Conservation (phyloP, 2,329 filamentous ascomycete genomes). For the Akanthomyces dipterigenus region DNA sequence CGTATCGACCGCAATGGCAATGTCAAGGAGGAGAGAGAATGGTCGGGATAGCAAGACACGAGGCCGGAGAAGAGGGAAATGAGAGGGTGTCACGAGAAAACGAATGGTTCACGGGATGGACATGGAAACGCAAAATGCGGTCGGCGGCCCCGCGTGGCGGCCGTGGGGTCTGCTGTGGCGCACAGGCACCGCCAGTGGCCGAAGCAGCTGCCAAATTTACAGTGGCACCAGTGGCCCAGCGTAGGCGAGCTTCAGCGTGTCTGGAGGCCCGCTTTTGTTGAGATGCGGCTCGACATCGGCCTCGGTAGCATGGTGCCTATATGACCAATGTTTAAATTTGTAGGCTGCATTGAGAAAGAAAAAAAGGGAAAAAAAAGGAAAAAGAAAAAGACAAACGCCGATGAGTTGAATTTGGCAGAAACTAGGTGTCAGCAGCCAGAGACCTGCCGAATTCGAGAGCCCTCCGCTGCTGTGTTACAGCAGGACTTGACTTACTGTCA, state of each 20-base stretch:
- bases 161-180: conserved; percentile 8
- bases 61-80: conserved; percentile 1
- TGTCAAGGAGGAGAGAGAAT: not conserved
- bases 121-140: not conserved
- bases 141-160: conserved; percentile 9
- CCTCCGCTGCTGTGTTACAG: too few species aligned
- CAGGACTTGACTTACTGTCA: not conserved
- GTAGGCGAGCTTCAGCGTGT: not conserved
- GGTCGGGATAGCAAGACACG: not conserved
- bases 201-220: not conserved
- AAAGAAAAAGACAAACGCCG: too few species aligned
- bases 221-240: too few species aligned
- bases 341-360: not conserved
- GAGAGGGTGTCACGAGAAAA: conserved; percentile 9
- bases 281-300: not conserved
- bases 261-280: not conserved
- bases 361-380: not conserved
- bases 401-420: too few species aligned
- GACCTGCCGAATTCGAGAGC: not conserved
- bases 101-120: not conserved
- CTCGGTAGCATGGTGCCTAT: not conserved
- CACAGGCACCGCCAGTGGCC: not conserved
- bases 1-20: not conserved
- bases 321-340: too few species aligned
- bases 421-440: too few species aligned